Base-by-base conservation (phyloP, 805 yeast species). In the Sungouiozyma intestinalis region DNA sequence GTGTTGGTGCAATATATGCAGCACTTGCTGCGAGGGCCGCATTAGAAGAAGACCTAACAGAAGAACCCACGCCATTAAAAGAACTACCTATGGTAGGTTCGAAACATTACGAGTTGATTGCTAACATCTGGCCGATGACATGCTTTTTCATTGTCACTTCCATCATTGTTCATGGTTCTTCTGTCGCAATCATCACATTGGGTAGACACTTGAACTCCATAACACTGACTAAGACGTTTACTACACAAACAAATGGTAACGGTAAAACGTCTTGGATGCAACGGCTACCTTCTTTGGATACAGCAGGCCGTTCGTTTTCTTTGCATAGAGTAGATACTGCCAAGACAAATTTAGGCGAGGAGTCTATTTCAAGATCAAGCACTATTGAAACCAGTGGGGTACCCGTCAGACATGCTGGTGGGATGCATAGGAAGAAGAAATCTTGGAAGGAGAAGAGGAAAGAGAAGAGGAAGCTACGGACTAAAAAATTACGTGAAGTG, bases 1-100 rank as follows among this genome's bases (percentile, higher is more conserved):
- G 97, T 38, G 96, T 87, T 17, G 95, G 96, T 44, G 95, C 95
- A 1, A 70, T 87, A 6, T 86, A 84, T 62, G 90, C 92, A 35
- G 79, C 85, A 4, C 79, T 87, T 39, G 67, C 86, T 47, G 85
- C 94, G 0, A 74, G 90, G 47, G 74, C 77, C 8, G 82, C 79
- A 46, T 64, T 83, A 41, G 94, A 85, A 55, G 67, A 63, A 6
- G 66, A 64, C 44, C 64, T 68, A 15, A 67, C 73, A 17, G 65
- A 57, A 3, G 74, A 72, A 20, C 74, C 73, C 33, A 77, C 83
- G 0, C 90, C 90, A 0, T 57, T 78, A 29, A 65, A 60, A 11
- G 54, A 61, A 2, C 48, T 77, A 5, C 82, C 86, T 0, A 55
- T 54, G 9, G 48, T 53, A 8, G 73, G 67, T 2, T 57, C 71